These are phyloP conservation scores for Pascua sp. DNA, from an alignment of 1,284 basidiomycete species.

Conservation along the genomic window DNA sequence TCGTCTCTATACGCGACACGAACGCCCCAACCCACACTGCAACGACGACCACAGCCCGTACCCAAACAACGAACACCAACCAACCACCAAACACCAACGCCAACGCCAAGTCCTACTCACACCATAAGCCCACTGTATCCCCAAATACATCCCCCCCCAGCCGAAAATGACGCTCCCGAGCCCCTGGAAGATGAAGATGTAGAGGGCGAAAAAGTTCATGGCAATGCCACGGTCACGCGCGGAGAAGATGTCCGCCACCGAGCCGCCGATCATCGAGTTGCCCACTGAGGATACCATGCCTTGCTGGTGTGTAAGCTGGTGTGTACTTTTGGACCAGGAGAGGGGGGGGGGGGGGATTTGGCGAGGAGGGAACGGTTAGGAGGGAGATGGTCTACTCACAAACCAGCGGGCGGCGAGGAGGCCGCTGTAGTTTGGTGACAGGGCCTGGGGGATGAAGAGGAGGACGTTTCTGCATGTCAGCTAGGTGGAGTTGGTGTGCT, in stretches of 20 bases:
- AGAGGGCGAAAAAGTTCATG: conserved; percentile 49
- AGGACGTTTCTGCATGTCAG: conserved; percentile 20
- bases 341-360: not conserved
- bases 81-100: too few species aligned
- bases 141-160: conserved; percentile 30
- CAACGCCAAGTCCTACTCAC: conserved; percentile 10
- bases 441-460: conserved; percentile 45
- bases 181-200: conserved; percentile 46
- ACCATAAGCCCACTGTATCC: conserved; percentile 43
- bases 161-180: conserved; percentile 22
- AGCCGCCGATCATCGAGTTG: conserved; percentile 45
- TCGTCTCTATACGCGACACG: too few species aligned
- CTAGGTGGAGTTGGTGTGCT: too few species aligned
- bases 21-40: too few species aligned
- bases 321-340: not conserved
- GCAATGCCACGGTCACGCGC: conserved; percentile 46
- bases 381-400: conserved; percentile 12
- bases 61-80: not conserved
- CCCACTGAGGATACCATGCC: conserved; percentile 36
- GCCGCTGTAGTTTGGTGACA: conserved; percentile 35
- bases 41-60: too few species aligned
- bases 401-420: conserved; percentile 43
- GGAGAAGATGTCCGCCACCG: conserved; percentile 46
- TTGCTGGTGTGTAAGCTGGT: conserved; percentile 19
- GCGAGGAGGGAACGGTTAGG: not conserved